Base-by-base conservation (phyloP, 1,139 yeast genomes). In the Schwanniomyces etchellsii region DNA sequence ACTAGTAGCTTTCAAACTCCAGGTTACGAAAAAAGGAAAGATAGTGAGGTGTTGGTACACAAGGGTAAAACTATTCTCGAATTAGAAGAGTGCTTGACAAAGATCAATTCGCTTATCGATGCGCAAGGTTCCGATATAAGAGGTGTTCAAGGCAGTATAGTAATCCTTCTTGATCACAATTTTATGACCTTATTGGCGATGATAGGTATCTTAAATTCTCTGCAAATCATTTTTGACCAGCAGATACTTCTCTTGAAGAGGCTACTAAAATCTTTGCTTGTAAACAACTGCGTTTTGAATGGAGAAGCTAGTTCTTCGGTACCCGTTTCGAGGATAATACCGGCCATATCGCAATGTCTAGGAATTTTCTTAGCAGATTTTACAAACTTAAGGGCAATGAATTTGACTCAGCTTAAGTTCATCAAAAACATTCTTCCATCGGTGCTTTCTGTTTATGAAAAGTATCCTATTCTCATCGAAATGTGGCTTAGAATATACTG, bases 181-280 rank as follows among this genome's bases (percentile, higher is more conserved):
- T 7, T 28, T 2, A 42, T 35, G 26, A 23, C 28, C 16, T 27
- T 26, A 13, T 23, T 44, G 17, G 39, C 44, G 5, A 27, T 25
- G 20, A 27, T 42, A 6, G 36, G 36, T 9, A 31, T 34, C 6
- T 22, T 20, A 13, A 33, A 29, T n/a, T 20, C 33, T 6, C 28
- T 28, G 14, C 14, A 26, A 27, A 25, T 25, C 11, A 26, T 43
- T 16, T 42, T 42, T 29, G 40, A 42, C 20, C 38, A 35, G 14
- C 39, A 40, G 17, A 38, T 40, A 2, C 14, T 31, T n/a, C 33
- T 36, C 13, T 39, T 40, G 26, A 42, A 43, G 25, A 35, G 35
- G 13, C 34, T 44, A 13, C 30, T 39, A 13, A 25, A 27, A 4
- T 36, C 27, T 24, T 24, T 41, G 7, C 26, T 36, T 10, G 21